Percentiles rank a stretch among this genome's conserved stretches.
phyloP scores from a whole-genome alignment of 1,139 yeast genomes.

The Insectozyma bohioensis region DNA sequence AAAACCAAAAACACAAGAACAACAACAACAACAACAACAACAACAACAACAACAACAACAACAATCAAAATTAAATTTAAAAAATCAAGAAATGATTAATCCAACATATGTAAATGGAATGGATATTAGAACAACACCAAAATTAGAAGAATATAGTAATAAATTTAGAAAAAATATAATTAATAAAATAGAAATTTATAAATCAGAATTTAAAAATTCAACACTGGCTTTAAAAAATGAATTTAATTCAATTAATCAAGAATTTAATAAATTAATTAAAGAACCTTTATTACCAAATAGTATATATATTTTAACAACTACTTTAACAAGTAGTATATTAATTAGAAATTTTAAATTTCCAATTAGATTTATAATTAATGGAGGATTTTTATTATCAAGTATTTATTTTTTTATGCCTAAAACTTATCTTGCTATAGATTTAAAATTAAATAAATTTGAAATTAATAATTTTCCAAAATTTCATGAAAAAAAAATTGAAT shows the following conservation, averaged over 20 bases:
- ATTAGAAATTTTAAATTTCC: constrained; percentile 48
- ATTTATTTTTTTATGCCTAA: constrained; percentile 39
- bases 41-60: too few relatives aligned
- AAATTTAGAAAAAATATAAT: constrained; percentile 35
- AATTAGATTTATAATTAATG: constrained; percentile 50
- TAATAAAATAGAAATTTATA: constrained; percentile 34
- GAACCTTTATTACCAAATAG: constrained; percentile 55
- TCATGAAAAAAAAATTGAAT: constrained; percentile 19
- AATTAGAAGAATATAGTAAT: constrained; percentile 42
- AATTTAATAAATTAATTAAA: constrained; percentile 25
- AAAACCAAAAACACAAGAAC: constrained; percentile 32
- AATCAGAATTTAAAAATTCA: constrained; percentile 47
- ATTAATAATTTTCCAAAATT: constrained; percentile 46
- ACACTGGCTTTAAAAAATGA: constrained; percentile 48
- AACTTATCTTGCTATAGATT: constrained; percentile 22
- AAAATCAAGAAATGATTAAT: too few relatives aligned
- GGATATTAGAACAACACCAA: constrained; percentile 49
- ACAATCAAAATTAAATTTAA: too few relatives aligned
- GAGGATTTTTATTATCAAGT: constrained; percentile 47
- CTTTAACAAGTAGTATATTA: constrained; percentile 57
- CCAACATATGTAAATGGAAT: constrained; percentile 54
- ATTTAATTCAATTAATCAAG: constrained; percentile 23
- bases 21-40: constrained; percentile 34
- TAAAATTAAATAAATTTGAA: constrained; percentile 47
- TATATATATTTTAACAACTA: constrained; percentile 53